These are phyloP conservation scores for Pleodorina starrii DNA, from an alignment of 139 green algal species.

Conservation along the genomic window DNA sequence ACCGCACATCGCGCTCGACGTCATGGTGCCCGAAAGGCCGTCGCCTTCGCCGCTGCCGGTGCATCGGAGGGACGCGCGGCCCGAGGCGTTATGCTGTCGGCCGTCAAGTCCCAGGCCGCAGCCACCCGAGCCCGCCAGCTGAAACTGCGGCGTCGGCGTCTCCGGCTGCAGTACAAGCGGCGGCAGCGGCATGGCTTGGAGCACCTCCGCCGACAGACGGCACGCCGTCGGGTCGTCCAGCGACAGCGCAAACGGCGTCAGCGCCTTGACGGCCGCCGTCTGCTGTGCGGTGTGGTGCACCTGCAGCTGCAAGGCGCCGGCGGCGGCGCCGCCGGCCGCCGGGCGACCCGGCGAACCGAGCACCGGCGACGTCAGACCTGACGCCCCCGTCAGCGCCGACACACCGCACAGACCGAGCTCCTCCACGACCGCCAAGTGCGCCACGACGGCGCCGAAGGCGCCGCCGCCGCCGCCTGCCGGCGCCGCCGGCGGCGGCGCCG, in stretches of 20 bases:
- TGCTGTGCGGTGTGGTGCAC: too few relatives aligned
- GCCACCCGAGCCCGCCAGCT: neutral
- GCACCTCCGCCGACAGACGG: constrained; percentile 18
- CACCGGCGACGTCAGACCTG: neutral
- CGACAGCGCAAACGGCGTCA: constrained; percentile 32
- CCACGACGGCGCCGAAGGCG: neutral
- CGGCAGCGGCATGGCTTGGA: constrained; percentile 4
- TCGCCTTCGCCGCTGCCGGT: constrained; percentile 19
- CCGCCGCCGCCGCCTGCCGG: neutral
- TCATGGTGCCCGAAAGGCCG: neutral
- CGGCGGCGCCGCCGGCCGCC: too few relatives aligned
- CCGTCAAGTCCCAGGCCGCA: neutral
- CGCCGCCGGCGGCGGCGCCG: neutral
- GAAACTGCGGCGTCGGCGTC: neutral
- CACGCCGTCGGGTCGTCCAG: neutral
- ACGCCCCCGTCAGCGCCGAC: neutral
- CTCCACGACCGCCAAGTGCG: neutral
- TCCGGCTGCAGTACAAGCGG: constrained; percentile 3
- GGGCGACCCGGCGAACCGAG: neutral
- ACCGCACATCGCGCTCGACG: neutral
- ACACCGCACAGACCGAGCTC: neutral
- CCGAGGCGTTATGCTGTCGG: neutral
- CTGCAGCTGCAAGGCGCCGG: too few relatives aligned
- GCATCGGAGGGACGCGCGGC: neutral
- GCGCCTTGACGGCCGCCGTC: neutral